Evolutionary conservation across 1,284 basidiomycete species (phyloP), one percentile per base, ranked within the genome.

Genomic region (Schizophyllum amplum): DNA sequence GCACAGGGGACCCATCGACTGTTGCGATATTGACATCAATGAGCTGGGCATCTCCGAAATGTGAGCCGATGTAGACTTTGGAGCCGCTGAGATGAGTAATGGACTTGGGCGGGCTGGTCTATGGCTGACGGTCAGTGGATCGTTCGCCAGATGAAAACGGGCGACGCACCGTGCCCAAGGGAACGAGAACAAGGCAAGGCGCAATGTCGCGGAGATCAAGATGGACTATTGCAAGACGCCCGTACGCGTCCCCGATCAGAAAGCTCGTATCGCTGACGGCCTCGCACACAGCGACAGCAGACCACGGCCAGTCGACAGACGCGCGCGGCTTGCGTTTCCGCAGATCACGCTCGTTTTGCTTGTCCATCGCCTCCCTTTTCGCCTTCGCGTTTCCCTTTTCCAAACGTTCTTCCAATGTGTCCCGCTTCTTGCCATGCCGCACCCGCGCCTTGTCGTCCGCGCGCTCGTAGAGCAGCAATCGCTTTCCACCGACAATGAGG

Each of bases 11-110:
- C 5, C 57, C 55, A 4, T 77, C 73, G 33, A 72, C 62, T 1
- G 80, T 75, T 1, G 76, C 71, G 7, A 74, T 63, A 33, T 73
- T 75, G 56, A 94, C 76, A 42, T 79, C 77, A 1, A 96, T 64
- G 13, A 97, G 69, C 61, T 91, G 86, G 0, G 92, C 89, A 67
- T 95, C 87, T 17, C 92, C 93, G 27, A 82, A 77, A 60, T 92
- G 87, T 0, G 94, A 96, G 1, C 92, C 88, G 4, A 94, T 73
- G 67, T 87, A 97, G 13, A 95, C 60, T n/a, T 82, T 71, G 64
- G 87, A 83, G 25, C 82, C 80, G 15, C 84, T 79, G n/a, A 95
- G 76, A 66, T 92, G 87, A 0, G 90, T 84, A 54, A 98, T 65
- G 1, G 86, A 82, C 1, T 81, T 89, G 0, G 92, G 77, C 5